phyloP scores from a whole-genome alignment of 1,284 basidiomycete species.

The Ustilago nuda region DNA sequence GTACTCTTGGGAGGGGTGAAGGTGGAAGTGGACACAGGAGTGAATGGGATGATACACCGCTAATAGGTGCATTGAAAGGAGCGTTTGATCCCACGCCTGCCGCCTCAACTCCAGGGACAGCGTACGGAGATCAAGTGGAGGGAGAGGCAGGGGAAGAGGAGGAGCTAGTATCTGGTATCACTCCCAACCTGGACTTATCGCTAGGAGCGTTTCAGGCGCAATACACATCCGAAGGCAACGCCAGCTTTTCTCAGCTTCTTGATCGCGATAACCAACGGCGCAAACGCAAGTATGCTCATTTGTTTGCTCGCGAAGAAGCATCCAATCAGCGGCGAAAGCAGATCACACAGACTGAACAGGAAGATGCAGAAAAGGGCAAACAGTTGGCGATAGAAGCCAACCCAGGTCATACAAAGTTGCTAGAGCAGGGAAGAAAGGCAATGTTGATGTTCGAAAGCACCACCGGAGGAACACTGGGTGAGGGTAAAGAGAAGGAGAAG shows the following conservation, averaged over 20 bases:
- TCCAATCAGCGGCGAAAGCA: slow-evolving; percentile 38
- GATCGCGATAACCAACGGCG: slow-evolving; percentile 52
- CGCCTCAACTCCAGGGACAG: slow-evolving; percentile 8
- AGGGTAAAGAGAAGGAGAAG: neutral
- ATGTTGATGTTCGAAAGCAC: slow-evolving; percentile 12
- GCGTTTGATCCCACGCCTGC: slow-evolving; percentile 29
- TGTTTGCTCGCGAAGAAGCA: slow-evolving; percentile 49
- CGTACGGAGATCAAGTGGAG: neutral
- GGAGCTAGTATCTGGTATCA: slow-evolving; percentile 23
- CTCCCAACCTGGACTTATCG: slow-evolving; percentile 35
- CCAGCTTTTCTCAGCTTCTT: slow-evolving; percentile 61
- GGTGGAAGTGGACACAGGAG: neutral
- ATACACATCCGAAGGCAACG: slow-evolving; percentile 68
- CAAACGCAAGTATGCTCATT: slow-evolving; percentile 52
- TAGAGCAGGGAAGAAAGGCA: neutral
- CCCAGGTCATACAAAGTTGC: slow-evolving; percentile 21
- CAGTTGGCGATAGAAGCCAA: slow-evolving; percentile 48
- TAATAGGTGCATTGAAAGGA: neutral
- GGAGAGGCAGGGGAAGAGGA: slow-evolving; percentile 12
- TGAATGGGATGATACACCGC: slow-evolving; percentile 47
- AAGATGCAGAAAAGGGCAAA: slow-evolving; percentile 33
- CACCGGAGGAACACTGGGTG: neutral
- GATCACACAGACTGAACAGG: slow-evolving; percentile 16
- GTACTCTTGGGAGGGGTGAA: neutral
- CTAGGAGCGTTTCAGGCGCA: slow-evolving; percentile 56